Evolutionary conservation across 345 rosid species (phyloP).

Genomic region (Acer negundo): DNA sequence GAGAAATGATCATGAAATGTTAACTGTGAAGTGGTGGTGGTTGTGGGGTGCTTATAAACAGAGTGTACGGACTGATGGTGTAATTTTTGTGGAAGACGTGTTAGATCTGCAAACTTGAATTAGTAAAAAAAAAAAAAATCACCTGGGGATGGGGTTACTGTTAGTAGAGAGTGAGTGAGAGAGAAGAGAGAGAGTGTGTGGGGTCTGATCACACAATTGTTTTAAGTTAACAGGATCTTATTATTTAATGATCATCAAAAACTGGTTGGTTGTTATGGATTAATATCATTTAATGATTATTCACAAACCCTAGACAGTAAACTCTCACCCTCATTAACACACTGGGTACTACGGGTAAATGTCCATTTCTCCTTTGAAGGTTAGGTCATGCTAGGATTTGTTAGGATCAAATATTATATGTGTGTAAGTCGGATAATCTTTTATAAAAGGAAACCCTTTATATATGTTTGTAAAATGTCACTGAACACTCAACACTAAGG

Average conservation of each 20-base stretch:
- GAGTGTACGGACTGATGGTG: not conserved
- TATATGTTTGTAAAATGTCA: too few species aligned
- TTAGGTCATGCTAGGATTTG: too few species aligned
- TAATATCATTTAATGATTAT: not conserved
- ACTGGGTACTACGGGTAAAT: too few species aligned
- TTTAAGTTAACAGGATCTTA: too few species aligned
- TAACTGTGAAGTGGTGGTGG: not conserved
- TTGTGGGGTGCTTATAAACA: not conserved
- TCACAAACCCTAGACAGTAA: not conserved
- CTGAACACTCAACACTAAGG: too few species aligned
- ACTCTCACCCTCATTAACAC: not conserved
- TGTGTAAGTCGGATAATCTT: too few species aligned
- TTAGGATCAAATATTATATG: too few species aligned
- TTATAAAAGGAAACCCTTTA: too few species aligned
- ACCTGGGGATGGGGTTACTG: not conserved
- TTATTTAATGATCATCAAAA: conserved; percentile 4
- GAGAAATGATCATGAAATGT: conserved; percentile 13
- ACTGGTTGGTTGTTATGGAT: not conserved
- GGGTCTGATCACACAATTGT: not conserved
- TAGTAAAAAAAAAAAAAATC: not conserved
- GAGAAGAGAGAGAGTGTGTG: not conserved
- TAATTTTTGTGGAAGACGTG: conserved; percentile 20
- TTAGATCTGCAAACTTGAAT: conserved; percentile 19
- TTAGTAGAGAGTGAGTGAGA: not conserved
- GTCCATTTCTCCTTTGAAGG: too few species aligned